Conservation (phyloP, 1,284 basidiomycete species). For the Cronartium ribicola region DNA sequence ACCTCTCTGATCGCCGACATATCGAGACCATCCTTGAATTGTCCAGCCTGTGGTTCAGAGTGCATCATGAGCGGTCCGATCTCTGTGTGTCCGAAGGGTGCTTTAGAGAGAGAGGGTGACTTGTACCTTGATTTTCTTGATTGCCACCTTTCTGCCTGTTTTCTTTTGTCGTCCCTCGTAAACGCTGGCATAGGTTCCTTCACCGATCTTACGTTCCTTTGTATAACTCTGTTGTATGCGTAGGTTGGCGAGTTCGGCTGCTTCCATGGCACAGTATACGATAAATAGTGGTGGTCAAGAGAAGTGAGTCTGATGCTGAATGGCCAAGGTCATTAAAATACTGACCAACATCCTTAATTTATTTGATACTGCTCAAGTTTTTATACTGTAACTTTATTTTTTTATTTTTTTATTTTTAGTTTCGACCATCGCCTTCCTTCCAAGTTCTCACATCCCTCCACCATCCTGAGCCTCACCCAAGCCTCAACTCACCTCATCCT, state of each 20-base stretch:
- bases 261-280: constrained; percentile 12
- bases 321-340: too few relatives aligned
- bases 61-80: not conserved
- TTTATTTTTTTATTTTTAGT: too few relatives aligned
- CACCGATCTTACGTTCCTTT: constrained; percentile 58
- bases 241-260: constrained; percentile 38
- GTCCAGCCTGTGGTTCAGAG: constrained; percentile 65
- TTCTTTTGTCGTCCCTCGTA: constrained; percentile 76
- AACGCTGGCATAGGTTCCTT: constrained; percentile 96
- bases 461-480: too few relatives aligned
- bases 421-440: too few relatives aligned
- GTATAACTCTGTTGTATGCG: constrained; percentile 40
- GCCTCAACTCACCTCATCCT: too few relatives aligned
- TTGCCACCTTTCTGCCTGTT: constrained; percentile 75
- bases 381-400: too few relatives aligned
- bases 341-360: too few relatives aligned
- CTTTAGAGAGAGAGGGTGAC: not conserved
- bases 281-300: too few relatives aligned
- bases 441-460: too few relatives aligned
- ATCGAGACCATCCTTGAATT: constrained; percentile 96
- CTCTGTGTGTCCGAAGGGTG: not conserved
- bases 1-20: constrained; percentile 99
- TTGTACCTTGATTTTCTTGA: constrained; percentile 69
- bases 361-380: too few relatives aligned
- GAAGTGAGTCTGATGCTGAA: too few relatives aligned